A percentile compares a stretch with the other conserved stretches of the same genome.
Conservation (phyloP, 1,139 yeast genomes). For the Yamadazyma triangularis region DNA sequence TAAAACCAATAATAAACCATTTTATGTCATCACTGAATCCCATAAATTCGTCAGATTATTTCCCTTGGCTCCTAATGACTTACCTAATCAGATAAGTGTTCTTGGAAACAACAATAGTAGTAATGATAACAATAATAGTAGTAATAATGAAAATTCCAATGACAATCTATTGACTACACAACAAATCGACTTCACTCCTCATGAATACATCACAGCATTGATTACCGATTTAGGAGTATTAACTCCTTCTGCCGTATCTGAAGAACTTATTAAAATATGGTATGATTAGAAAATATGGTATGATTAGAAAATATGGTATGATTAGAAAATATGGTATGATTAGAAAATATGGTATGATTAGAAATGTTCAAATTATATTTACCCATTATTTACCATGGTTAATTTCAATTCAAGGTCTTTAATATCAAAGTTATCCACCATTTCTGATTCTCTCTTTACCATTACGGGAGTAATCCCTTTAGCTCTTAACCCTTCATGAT, state of each 20-base stretch:
- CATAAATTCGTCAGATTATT: conserved; percentile 96
- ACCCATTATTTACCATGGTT: no score
- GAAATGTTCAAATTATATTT: no score
- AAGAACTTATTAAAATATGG: conserved; percentile 97
- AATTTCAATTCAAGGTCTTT: conserved; percentile 30
- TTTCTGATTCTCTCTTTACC: conserved; percentile 24
- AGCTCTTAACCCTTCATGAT: conserved; percentile 27
- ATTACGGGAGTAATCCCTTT: conserved; percentile 46
- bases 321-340: no score
- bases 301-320: no score
- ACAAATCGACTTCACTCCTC: conserved; percentile 87
- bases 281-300: no score
- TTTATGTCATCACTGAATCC: conserved; percentile 90
- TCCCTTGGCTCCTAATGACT: conserved; percentile 90
- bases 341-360: no score
- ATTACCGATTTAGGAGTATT: conserved; percentile 95
- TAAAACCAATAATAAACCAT: conserved; percentile 83
- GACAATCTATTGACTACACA: conserved; percentile 35
- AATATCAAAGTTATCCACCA: conserved; percentile 32
- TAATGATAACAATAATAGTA: conserved; percentile 11
- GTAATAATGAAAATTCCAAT: no score
- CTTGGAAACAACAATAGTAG: conserved; percentile 12
- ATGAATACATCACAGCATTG: conserved; percentile 90
- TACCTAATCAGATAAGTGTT: conserved; percentile 63
- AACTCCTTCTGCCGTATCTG: conserved; percentile 96